phyloP scores from a whole-genome alignment of 495 filamentous ascomycete species.

The Aspergillus incahuasiensis region DNA sequence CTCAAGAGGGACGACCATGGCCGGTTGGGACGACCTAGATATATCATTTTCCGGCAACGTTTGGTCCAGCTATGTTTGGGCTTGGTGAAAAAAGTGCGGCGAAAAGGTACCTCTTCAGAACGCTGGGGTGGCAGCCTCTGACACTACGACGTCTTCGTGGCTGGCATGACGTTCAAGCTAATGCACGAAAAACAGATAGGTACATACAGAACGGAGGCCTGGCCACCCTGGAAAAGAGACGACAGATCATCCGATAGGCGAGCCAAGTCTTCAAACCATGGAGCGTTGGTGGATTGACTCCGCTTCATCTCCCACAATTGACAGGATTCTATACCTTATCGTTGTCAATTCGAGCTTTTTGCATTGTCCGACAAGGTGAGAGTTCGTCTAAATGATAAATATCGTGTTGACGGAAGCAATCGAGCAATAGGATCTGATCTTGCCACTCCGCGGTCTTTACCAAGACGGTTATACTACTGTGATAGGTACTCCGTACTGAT shows the following conservation, averaged over 20 bases:
- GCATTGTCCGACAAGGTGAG: not conserved
- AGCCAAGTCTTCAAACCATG: conserved; percentile 11
- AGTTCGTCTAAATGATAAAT: not conserved
- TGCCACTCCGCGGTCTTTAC: not conserved
- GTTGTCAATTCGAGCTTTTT: not conserved
- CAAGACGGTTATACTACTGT: too few relatives aligned
- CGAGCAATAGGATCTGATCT: not conserved
- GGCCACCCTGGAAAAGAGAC: not conserved
- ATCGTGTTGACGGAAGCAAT: not conserved
- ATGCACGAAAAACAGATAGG: conserved; percentile 29
- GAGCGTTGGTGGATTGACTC: not conserved
- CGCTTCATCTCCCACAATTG: not conserved
- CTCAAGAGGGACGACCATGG: not conserved
- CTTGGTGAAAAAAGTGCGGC: not conserved
- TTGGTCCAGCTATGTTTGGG: conserved; percentile 2
- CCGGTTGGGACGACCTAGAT: conserved; percentile 10
- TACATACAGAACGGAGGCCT: conserved; percentile 17
- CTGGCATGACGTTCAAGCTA: conserved; percentile 21
- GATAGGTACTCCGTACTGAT: too few relatives aligned
- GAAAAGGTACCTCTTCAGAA: conserved; percentile 21
- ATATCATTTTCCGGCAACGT: conserved; percentile 9
- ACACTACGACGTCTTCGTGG: conserved; percentile 16
- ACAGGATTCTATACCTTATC: not conserved
- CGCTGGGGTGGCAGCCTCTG: conserved; percentile 7
- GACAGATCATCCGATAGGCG: conserved; percentile 8